Conservation (phyloP, 140 eudicot species). For the Oenanthe javanica region DNA sequence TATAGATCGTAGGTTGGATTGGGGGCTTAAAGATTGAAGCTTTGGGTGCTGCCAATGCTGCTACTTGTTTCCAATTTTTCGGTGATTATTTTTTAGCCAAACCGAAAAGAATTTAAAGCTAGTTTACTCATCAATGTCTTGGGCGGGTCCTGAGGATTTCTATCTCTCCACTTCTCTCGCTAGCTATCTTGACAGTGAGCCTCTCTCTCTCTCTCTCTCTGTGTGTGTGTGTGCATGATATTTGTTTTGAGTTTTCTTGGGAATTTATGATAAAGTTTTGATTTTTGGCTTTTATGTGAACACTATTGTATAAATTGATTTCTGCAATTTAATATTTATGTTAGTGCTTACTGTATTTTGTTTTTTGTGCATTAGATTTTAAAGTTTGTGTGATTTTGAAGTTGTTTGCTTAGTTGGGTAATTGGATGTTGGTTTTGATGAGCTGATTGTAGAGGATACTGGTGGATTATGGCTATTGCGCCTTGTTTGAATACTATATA, state of each 20-base stretch:
- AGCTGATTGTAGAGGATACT: not conserved
- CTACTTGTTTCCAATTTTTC: conserved; percentile 29
- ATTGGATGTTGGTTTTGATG: not conserved
- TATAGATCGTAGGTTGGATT: not conserved
- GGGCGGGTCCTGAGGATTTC: conserved; percentile 93
- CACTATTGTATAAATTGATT: not conserved
- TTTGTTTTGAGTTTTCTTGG: not conserved
- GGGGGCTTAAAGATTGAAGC: not conserved
- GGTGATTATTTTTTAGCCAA: conserved; percentile 36
- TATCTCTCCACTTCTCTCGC: conserved; percentile 89
- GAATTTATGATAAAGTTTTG: not conserved
- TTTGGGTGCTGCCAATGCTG: conserved; percentile 35
- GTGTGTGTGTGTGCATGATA: too few relatives aligned
- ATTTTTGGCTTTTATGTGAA: not conserved
- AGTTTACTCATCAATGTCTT: conserved; percentile 50
- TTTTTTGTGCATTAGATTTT: not conserved
- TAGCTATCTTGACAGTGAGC: conserved; percentile 89
- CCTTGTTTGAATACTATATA: not conserved
- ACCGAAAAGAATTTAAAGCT: conserved; percentile 24
- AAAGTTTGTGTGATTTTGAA: not conserved
- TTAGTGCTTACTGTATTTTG: not conserved
- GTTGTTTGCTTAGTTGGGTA: not conserved
- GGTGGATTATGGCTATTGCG: not conserved
- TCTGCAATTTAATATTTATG: not conserved
- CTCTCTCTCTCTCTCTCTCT: too few relatives aligned